These are phyloP conservation scores for Phytophthora lateralis DNA, from an alignment of 352 stramenopile species.

Conservation along the genomic window DNA sequence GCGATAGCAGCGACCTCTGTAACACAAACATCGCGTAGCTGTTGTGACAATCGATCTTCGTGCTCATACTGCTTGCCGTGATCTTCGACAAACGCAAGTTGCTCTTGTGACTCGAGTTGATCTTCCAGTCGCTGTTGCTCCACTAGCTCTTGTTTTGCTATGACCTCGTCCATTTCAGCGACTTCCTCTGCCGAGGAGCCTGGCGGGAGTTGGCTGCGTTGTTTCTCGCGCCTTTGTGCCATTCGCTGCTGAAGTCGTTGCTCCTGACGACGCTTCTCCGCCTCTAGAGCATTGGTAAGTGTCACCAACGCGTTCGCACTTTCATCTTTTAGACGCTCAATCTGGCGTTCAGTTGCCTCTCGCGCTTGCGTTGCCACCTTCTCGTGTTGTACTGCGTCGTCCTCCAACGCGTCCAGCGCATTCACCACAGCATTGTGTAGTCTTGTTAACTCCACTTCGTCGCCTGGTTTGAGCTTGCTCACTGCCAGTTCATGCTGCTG, in stretches of 20 bases:
- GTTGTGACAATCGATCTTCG: slow-evolving; percentile 21
- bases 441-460: background rate
- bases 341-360: slow-evolving; percentile 22
- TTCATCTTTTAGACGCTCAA: slow-evolving; percentile 29
- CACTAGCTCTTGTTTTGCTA: slow-evolving; percentile 26
- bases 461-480: slow-evolving; percentile 21
- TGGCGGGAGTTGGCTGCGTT: slow-evolving; percentile 17
- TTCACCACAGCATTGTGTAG: slow-evolving; percentile 11
- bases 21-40: slow-evolving; percentile 27
- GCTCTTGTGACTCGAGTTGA: slow-evolving; percentile 30
- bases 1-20: slow-evolving; percentile 12
- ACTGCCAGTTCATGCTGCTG: slow-evolving; percentile 25
- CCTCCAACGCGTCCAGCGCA: slow-evolving; percentile 16
- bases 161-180: slow-evolving; percentile 24
- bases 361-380: slow-evolving; percentile 2
- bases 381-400: slow-evolving; percentile 12
- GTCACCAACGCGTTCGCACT: slow-evolving; percentile 14
- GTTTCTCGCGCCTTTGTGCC: slow-evolving; percentile 26
- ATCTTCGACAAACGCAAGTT: slow-evolving; percentile 27
- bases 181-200: slow-evolving; percentile 19
- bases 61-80: slow-evolving; percentile 28
- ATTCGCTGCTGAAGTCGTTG: slow-evolving; percentile 37
- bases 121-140: slow-evolving; percentile 33
- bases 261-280: slow-evolving; percentile 35
- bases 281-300: slow-evolving; percentile 19